Evolutionary conservation across 129 eudicot species (phyloP), one percentile per base, ranked within the genome.

Genomic region (Lactuca sativa): DNA sequence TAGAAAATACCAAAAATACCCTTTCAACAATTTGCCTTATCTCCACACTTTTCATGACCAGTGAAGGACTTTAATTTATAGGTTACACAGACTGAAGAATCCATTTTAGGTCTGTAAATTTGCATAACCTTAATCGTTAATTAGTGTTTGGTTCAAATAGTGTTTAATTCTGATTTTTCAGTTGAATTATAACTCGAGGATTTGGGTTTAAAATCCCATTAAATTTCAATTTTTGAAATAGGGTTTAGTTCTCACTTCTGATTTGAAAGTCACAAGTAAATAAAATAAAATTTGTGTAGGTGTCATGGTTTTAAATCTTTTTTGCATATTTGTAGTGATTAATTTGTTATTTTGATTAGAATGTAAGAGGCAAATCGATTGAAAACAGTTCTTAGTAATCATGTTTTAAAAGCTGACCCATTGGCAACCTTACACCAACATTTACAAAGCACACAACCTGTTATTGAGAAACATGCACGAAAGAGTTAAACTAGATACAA

Each of bases 391-490:
- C 82, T 89, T 67, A 75, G 65, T 58, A 74, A 89, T 74, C 90
- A 92, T 9, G 76, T 59, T 69, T 93, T 85, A 74, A 85, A 79
- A 72, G 82, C 92, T 1, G 88, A 93, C 69, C 98, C 98, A 38
- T 74, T 90, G 68, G 95, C 81, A 67, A 92, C 96, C 56, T 85
- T 93, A 34, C 85, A 86, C 79, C 88, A 86, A 70, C 96, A 93
- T 78, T 66, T 93, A 73, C 96, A 81, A 77, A 85, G 75, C 77
- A 93, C 96, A 16, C 95, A 93, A 60, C 96, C 96, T 60, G 67
- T 61, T 48, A 25, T 37, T 5, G 82, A 78, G 75, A 86, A 86
- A 80, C 86, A 81, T 21, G 41, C 68, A 51, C 77, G 64, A 61
- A 92, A 81, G 74, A 71, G 14, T 2, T 82, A 73, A 76, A 75